A percentile compares a stretch with the other conserved stretches of the same genome.
These are phyloP conservation scores for Starmerella stigmatis DNA, from an alignment of 805 yeast species.

Conservation along the genomic window DNA sequence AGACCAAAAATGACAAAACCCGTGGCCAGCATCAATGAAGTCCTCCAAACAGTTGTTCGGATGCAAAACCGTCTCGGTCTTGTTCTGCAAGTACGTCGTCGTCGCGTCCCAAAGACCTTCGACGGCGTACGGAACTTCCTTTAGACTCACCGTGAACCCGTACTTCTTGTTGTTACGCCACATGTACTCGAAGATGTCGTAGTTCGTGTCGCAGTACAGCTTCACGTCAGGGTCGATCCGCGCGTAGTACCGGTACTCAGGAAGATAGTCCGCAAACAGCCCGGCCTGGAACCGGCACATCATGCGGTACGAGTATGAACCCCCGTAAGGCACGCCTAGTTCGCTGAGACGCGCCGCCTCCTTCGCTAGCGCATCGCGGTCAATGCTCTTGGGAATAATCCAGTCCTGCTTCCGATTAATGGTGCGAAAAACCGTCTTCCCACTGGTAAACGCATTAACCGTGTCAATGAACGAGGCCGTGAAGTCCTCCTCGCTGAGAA, in stretches of 20 bases:
- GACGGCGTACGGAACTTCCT: slow-evolving; percentile 70
- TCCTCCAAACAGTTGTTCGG: slow-evolving; percentile 46
- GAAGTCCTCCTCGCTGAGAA: slow-evolving; percentile 73
- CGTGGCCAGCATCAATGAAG: slow-evolving; percentile 57
- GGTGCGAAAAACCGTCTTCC: slow-evolving; percentile 61
- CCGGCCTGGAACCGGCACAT: slow-evolving; percentile 95
- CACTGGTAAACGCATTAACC: slow-evolving; percentile 44
- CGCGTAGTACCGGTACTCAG: slow-evolving; percentile 83
- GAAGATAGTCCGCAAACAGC: slow-evolving; percentile 66
- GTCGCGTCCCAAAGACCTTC: slow-evolving; percentile 62
- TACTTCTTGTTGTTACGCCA: slow-evolving; percentile 54
- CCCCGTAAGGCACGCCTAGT: slow-evolving; percentile 66
- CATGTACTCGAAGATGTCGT: slow-evolving; percentile 87
- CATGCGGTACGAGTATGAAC: slow-evolving; percentile 70
- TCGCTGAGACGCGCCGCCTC: slow-evolving; percentile 27
- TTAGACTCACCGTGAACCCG: slow-evolving; percentile 72
- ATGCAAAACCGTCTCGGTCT: slow-evolving; percentile 43
- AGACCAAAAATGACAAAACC: slow-evolving; percentile 85
- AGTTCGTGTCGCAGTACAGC: slow-evolving; percentile 80
- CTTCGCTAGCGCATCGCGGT: slow-evolving; percentile 68
- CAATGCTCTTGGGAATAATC: slow-evolving; percentile 52
- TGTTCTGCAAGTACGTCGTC: slow-evolving; percentile 35
- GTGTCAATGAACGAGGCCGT: slow-evolving; percentile 48
- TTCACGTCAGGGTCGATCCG: slow-evolving; percentile 89
- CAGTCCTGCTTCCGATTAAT: slow-evolving; percentile 47